phyloP scores from a whole-genome alignment of 352 stramenopile genomes.

The Phytophthora ramorum region DNA sequence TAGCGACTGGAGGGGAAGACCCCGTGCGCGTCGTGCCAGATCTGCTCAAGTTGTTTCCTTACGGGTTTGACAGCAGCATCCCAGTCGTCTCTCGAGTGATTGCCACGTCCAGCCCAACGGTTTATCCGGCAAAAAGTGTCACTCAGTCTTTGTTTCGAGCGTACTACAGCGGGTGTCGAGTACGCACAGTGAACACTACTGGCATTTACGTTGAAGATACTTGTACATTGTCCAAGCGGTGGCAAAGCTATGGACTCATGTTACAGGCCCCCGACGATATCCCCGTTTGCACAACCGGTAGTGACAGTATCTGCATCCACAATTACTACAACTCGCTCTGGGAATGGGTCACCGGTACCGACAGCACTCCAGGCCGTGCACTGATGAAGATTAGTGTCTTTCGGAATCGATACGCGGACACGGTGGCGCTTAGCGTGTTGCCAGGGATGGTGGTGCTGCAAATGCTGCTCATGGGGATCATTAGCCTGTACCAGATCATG shows the following conservation, averaged over 20 bases:
- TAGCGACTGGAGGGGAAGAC: constrained; percentile 28
- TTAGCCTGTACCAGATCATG: constrained; percentile 41
- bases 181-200: constrained; percentile 27
- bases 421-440: constrained; percentile 27
- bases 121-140: constrained; percentile 24
- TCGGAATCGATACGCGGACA: constrained; percentile 31
- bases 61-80: constrained; percentile 33
- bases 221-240: constrained; percentile 22
- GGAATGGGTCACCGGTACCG: constrained; percentile 28
- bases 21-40: constrained; percentile 29
- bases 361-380: constrained; percentile 20
- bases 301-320: constrained; percentile 29
- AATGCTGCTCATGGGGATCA: constrained; percentile 38
- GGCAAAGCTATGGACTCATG: constrained; percentile 39
- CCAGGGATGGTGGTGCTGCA: constrained; percentile 35
- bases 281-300: constrained; percentile 29
- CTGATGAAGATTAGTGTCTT: constrained; percentile 40
- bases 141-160: constrained; percentile 33
- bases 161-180: constrained; percentile 33
- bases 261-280: constrained; percentile 39
- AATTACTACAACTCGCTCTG: constrained; percentile 44
- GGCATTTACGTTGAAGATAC: constrained; percentile 32
- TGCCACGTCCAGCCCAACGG: constrained; percentile 23
- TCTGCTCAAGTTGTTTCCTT: constrained; percentile 33
- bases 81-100: constrained; percentile 18